Conservation (phyloP, 2,329 filamentous ascomycete genomes). For the Fusarium gaditjirri region DNA sequence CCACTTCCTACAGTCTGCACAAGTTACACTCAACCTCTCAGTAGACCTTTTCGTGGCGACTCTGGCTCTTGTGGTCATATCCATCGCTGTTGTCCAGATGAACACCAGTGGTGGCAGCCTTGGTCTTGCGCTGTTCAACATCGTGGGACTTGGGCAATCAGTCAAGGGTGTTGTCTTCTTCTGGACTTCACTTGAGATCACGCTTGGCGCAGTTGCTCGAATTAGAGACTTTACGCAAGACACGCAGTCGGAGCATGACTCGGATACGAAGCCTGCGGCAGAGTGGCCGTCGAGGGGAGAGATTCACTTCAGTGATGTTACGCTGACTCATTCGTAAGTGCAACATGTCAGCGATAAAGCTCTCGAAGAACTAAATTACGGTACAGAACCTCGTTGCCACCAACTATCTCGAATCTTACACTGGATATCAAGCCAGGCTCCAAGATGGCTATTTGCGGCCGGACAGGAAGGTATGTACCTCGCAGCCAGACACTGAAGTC, state of each 20-base stretch:
- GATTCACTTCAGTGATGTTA: not conserved
- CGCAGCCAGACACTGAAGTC: no score
- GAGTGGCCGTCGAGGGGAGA: not conserved
- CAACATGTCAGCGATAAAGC: fast-evolving
- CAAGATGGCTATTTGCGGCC: not conserved
- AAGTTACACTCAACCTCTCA: not conserved
- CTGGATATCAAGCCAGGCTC: not conserved
- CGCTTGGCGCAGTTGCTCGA: not conserved
- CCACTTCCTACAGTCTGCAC: not conserved
- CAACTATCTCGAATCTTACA: not conserved
- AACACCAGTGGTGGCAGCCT: not conserved
- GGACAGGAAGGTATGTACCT: not conserved
- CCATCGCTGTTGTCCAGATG: not conserved
- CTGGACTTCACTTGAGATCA: slow-evolving; percentile 2
- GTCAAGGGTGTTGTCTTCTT: not conserved
- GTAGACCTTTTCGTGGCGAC: not conserved
- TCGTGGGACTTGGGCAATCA: not conserved
- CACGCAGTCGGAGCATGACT: not conserved
- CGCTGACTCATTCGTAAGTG: not conserved
- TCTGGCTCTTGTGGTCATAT: not conserved
- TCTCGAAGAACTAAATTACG: fast-evolving
- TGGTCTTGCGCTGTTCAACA: not conserved
- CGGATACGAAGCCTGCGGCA: not conserved
- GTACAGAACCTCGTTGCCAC: not conserved
- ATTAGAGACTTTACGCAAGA: not conserved